Base-by-base conservation (phyloP, 257 asterid genomes). In the Cruciata laevipes region DNA sequence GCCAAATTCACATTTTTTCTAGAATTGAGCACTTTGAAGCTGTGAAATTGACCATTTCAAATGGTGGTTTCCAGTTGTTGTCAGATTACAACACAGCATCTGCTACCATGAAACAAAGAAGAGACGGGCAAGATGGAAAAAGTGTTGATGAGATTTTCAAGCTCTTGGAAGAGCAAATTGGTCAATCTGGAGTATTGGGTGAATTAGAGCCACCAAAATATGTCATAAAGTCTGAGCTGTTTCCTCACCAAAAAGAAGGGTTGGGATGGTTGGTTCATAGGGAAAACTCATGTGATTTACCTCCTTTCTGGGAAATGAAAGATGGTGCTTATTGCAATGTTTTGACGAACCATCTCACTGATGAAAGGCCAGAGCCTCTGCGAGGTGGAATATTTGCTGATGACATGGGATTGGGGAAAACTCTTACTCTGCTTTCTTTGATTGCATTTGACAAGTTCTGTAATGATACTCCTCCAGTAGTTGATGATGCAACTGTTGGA, bases 331-430 rank as follows among this genome's bases (percentile, higher is more conserved):
- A 78, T 60, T 78, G 82, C 58, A 88, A 91, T 72, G 89, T 75
- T 33, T 70, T 91, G 58, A 91, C 96, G n/a, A 85, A 85, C 77
- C 80, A 74, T 69, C 80, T 78, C 59, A 81, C 89, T 9, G 72
- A 55, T 35, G 83, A 72, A 53, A 81, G 82, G 67, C 96, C 97
- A 0, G 91, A 85, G 76, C 96, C 96, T 24, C 63, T 88, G 35
- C 80, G 82, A 71, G 97, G 97, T 38, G 95, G 96, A 51, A 86
- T 91, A 69, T 88, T 88, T 52, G 96, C 97, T 13, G 97, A 91
- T 74, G 96, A 88, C 61, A 91, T 91, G 97, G 97, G 97, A 44
- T 77, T 89, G 75, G 97, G 96, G 1, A 91, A 91, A 76, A 88
- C 96, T 18, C 95, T 91, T 25, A 83, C 98, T 0, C 71, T 91